Base-by-base conservation (phyloP, 371 early-diverging fungal species). In the Syncephalastrum sp. region DNA sequence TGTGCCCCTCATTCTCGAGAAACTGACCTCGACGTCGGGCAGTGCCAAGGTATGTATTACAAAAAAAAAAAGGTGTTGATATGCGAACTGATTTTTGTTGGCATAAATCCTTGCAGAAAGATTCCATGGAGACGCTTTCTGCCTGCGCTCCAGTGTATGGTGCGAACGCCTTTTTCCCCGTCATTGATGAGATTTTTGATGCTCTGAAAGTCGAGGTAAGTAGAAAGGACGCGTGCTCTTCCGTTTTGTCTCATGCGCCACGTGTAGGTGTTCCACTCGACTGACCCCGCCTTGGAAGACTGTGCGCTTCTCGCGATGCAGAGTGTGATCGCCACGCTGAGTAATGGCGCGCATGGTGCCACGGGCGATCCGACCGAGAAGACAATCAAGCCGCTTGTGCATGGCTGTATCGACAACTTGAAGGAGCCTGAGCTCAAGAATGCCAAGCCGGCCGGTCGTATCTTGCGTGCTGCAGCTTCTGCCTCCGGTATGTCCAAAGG, bases 1-100 rank as follows among this genome's bases (percentile, higher is more conserved):
- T 0, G 70, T 96, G 53, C 94, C 95, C 45, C 70, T 90, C n/a
- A 77, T 98, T 16, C 68, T 95, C 16, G 94, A 94, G 62, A 98
- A 97, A 69, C 77, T 97, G 5, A 75, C 90, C 1, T 92, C 97
- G 0, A 85, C 87, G 5, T 91, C 93, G 4, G 85, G 82, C 3
- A 89, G 88, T 58, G 98, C 95, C 29, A 97, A 96, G 85, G 88
- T 92, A 60, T 46, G 51, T 41, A 15, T 23, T 1, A 21, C 15
- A 44, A 42, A 53, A 27, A 3, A 10, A 50, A 42, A 13, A 50
- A 42, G 13, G 15, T 15, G 16, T 13, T 7, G n/a, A 14, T 16
- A 17, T 85, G 86, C 41, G 46, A 5, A 60, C 44, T 33, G 15
- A 47, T 56, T 27, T 27, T 54, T 43, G 24, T 33, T 50, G 44